A percentile compares a stretch with the other conserved stretches of the same genome.
phyloP scores from a whole-genome alignment of 176 grass and related monocot genomes.

The Coix lacrymajobi region DNA sequence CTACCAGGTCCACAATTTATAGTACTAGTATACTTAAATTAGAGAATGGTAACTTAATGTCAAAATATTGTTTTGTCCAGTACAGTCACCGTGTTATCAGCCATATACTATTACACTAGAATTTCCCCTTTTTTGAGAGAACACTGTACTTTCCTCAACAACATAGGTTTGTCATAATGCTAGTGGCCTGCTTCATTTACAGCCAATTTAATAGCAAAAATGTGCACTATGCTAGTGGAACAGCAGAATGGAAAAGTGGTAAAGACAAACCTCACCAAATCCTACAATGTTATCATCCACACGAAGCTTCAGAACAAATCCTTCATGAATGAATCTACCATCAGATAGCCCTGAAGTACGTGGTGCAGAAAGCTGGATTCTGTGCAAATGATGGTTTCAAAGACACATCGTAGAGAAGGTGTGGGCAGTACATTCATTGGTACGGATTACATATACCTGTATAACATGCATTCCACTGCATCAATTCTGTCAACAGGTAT shows the following conservation, averaged over 20 bases:
- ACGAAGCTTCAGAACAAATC: constrained; percentile 66
- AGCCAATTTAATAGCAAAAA: background rate
- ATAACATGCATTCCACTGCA: constrained; percentile 68
- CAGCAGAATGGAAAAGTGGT: constrained; percentile 1
- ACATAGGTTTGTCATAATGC: background rate
- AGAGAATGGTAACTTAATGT: background rate
- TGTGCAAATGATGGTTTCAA: constrained; percentile 37
- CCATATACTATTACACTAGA: background rate
- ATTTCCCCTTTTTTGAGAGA: background rate
- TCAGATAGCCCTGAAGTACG: constrained; percentile 59
- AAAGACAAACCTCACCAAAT: constrained; percentile 85
- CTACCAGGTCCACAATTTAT: background rate
- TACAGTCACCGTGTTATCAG: background rate
- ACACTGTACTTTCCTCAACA: background rate
- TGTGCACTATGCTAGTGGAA: background rate
- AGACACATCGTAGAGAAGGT: constrained; percentile 12
- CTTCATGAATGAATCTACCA: constrained; percentile 56
- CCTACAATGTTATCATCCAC: constrained; percentile 56
- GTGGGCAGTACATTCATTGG: background rate
- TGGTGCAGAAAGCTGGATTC: constrained; percentile 69
- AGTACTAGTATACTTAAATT: background rate
- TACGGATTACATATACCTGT: constrained; percentile 53
- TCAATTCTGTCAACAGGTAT: constrained; percentile 42
- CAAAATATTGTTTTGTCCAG: background rate
- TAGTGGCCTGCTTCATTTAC: background rate